phyloP scores from a whole-genome alignment of 2,329 filamentous ascomycete genomes.

The Eutypella sp. region DNA sequence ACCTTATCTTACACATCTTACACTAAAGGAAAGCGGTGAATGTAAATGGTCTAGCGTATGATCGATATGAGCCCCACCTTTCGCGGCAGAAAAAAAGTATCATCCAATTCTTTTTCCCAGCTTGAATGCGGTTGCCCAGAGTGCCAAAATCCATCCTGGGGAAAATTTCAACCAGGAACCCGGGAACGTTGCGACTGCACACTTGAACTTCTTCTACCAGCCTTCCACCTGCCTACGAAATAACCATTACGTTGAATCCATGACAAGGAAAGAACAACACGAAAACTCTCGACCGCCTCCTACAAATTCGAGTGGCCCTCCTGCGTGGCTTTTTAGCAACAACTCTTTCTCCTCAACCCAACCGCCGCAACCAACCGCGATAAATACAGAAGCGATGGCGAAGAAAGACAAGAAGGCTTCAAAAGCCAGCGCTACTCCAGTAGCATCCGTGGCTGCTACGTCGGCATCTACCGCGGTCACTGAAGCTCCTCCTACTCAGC shows the following conservation, averaged over 20 bases:
- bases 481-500: conserved; percentile 48
- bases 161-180: no score
- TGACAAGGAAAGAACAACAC: not conserved
- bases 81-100: no score
- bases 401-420: conserved; percentile 16
- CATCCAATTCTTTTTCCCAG: no score
- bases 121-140: not conserved
- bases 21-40: no score
- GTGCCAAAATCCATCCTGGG: not conserved
- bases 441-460: conserved; percentile 9
- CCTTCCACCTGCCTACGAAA: not conserved
- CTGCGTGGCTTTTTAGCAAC: conserved; percentile 29
- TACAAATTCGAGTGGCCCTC: conserved; percentile 18
- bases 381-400: conserved; percentile 15
- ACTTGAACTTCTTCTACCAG: not conserved
- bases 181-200: not conserved
- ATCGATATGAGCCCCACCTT: no score
- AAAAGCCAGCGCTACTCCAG: conserved; percentile 12
- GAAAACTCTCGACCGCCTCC: conserved; percentile 5
- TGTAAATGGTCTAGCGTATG: no score
- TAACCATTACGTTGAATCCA: not conserved
- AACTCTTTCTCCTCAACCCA: conserved; percentile 18
- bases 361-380: conserved; percentile 3
- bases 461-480: conserved; percentile 10
- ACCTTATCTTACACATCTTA: no score